A percentile compares a stretch with the other conserved stretches of the same genome.
Evolutionary conservation across 2,329 filamentous ascomycete genomes (phyloP).

Genomic region (Geosmithia flava): DNA sequence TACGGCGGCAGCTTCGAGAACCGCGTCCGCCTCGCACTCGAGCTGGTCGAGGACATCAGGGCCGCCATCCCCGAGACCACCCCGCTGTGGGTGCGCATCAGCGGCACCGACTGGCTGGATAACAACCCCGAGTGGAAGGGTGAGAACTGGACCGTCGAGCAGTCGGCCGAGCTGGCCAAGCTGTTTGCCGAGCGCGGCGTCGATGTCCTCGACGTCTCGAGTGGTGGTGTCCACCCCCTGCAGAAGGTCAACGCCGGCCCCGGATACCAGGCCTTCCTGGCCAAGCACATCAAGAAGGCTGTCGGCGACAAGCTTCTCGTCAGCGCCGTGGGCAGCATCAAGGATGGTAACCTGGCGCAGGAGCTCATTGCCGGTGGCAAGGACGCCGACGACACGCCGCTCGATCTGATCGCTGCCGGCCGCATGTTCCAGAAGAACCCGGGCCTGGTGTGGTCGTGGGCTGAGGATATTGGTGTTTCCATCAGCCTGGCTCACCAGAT

Average conservation of each 20-base stretch:
- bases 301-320: slow-evolving; percentile 46
- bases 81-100: slow-evolving; percentile 63
- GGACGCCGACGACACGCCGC: slow-evolving; percentile 19
- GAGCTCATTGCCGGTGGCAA: slow-evolving; percentile 26
- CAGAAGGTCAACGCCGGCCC: slow-evolving; percentile 47
- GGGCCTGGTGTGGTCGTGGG: slow-evolving; percentile 40
- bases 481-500: slow-evolving; percentile 40
- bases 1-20: slow-evolving; percentile 61
- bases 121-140: slow-evolving; percentile 35
- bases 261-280: slow-evolving; percentile 60
- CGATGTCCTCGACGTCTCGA: slow-evolving; percentile 63
- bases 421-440: slow-evolving; percentile 48
- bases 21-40: slow-evolving; percentile 53
- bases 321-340: slow-evolving; percentile 36
- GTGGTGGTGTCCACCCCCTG: slow-evolving; percentile 48
- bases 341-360: slow-evolving; percentile 28
- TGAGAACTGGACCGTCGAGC: slow-evolving; percentile 54
- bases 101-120: slow-evolving; percentile 67
- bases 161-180: slow-evolving; percentile 51
- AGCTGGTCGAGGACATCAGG: slow-evolving; percentile 52
- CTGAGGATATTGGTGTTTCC: slow-evolving; percentile 35
- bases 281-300: slow-evolving; percentile 57
- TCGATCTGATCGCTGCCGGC: slow-evolving; percentile 38
- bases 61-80: slow-evolving; percentile 50
- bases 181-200: slow-evolving; percentile 54